Percentiles rank a stretch among this genome's conserved stretches.
phyloP scores from a whole-genome alignment of 306 rosid genomes.

The Trifolium repens region DNA sequence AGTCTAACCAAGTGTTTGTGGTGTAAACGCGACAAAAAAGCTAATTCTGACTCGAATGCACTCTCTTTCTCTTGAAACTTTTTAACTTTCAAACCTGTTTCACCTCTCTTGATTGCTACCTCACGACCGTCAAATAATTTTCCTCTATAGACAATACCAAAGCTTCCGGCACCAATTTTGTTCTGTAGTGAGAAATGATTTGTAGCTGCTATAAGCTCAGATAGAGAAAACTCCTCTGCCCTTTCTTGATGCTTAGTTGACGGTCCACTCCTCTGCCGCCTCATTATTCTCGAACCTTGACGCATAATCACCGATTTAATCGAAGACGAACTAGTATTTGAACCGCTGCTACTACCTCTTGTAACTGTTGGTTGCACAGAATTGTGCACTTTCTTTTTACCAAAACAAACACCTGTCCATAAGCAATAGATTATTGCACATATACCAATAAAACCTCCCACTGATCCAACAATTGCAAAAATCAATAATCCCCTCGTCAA shows the following conservation, averaged over 20 bases:
- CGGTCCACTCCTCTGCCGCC: slow-evolving; percentile 93
- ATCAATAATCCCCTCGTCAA: slow-evolving; percentile 73
- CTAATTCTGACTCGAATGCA: slow-evolving; percentile 88
- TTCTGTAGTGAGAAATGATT: slow-evolving; percentile 63
- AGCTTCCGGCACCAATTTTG: slow-evolving; percentile 89
- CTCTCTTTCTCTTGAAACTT: slow-evolving; percentile 85
- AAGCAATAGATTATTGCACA: slow-evolving; percentile 68
- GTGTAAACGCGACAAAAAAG: slow-evolving; percentile 86
- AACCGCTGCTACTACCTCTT: slow-evolving; percentile 62
- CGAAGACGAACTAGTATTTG: slow-evolving; percentile 66
- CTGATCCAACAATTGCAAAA: slow-evolving; percentile 81
- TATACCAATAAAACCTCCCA: slow-evolving; percentile 78
- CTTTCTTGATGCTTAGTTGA: slow-evolving; percentile 74
- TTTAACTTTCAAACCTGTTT: slow-evolving; percentile 53
- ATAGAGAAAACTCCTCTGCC: slow-evolving; percentile 76
- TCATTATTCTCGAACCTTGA: slow-evolving; percentile 77
- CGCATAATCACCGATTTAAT: slow-evolving; percentile 66
- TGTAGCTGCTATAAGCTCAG: slow-evolving; percentile 78
- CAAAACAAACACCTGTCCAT: slow-evolving; percentile 87
- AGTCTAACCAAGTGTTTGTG: slow-evolving; percentile 91
- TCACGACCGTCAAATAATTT: slow-evolving; percentile 76
- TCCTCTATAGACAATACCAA: slow-evolving; percentile 83
- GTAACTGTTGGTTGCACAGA: slow-evolving; percentile 94
- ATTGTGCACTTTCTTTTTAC: slow-evolving; percentile 80
- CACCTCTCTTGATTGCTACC: slow-evolving; percentile 87